Base-by-base conservation (phyloP, 345 rosid species). In the Eucalyptus cladocalyx region DNA sequence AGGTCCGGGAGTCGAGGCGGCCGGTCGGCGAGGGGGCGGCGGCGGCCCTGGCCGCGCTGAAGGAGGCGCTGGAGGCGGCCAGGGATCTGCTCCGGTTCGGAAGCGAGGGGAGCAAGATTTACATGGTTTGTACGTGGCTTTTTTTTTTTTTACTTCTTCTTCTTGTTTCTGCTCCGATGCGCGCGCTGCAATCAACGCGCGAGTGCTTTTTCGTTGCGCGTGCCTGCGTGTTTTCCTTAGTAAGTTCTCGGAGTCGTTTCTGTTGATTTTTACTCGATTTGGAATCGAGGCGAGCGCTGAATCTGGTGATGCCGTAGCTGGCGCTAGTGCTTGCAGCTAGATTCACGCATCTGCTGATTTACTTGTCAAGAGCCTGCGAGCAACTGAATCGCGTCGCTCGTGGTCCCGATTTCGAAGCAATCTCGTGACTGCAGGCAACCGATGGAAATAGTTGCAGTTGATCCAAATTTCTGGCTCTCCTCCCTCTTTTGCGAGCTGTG, bases 61-160 rank as follows among this genome's bases (percentile, higher is more conserved):
- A 93, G 90, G 94, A 91, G 23, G 93, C 98, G 48, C 90, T 97
- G 88, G 80, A 48, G 87, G 94, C 93, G 2, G 96, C 97, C 7
- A 94, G 92, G 90, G 97, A 95, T 86, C 90, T 95, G 91, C 98
- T 97, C 90, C 92, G 92, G 89, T 95, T 96, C 86, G 98, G 98
- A 65, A 89, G 97, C 91, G 94, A 95, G 89, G 98, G 97, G 88
- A 98, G 99, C 95, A 96, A 95, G 95, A 95, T 98, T 93, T 97
- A 96, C 92, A 86, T 97, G 98, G 99, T 97, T 89, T 90, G 99
- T 93, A 37, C 65, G 60, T 34, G 87, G 56, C 53, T 54, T 87
- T 10, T 18, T 32, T 26, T 56, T 56, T 14, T 45, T 14, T 2
- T 2, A 1, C 32, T 56, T 5, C 13, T 9, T 56, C 13, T 56